Evolutionary conservation across 1,139 yeast species (phyloP).

Genomic region (Nakaseomyces sp.): DNA sequence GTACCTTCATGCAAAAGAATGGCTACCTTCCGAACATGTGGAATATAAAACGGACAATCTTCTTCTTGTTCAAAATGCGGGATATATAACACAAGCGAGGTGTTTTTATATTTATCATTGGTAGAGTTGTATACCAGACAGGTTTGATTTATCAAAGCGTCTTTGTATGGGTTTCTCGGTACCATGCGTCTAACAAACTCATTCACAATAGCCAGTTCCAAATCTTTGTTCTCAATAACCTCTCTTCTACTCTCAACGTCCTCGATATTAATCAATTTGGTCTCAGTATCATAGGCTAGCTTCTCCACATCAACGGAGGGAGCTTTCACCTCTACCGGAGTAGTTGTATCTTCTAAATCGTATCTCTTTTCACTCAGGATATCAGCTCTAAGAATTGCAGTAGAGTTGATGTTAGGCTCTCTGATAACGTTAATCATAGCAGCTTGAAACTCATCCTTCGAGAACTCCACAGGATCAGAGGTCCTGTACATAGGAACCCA

Average conservation of each 20-base stretch:
- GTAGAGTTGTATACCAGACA: conserved; percentile 45
- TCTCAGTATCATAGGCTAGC: conserved; percentile 23
- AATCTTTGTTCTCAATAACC: conserved; percentile 8
- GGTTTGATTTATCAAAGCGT: conserved; percentile 74
- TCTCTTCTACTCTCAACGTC: conserved; percentile 40
- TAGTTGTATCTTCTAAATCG: neutral
- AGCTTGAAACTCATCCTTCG: conserved; percentile 47
- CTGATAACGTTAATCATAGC: conserved; percentile 77
- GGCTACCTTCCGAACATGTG: conserved; percentile 76
- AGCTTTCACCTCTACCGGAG: neutral
- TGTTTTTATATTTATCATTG: conserved; percentile 27
- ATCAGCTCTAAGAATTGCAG: conserved; percentile 85
- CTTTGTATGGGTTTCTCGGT: conserved; percentile 85
- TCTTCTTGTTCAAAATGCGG: conserved; percentile 60
- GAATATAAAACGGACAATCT: conserved; percentile 79
- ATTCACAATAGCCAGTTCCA: conserved; percentile 19
- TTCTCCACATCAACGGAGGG: neutral
- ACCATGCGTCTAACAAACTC: conserved; percentile 69
- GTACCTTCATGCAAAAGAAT: conserved; percentile 42
- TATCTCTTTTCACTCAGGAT: conserved; percentile 35
- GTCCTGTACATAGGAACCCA: conserved; percentile 54
- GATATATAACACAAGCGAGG: conserved; percentile 56
- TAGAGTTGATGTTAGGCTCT: conserved; percentile 87
- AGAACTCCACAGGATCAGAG: conserved; percentile 30
- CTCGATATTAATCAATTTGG: conserved; percentile 36